Evolutionary conservation across 176 grass and related monocot species (phyloP), one percentile per base, ranked within the genome.

Genomic region (Carex parvula): DNA sequence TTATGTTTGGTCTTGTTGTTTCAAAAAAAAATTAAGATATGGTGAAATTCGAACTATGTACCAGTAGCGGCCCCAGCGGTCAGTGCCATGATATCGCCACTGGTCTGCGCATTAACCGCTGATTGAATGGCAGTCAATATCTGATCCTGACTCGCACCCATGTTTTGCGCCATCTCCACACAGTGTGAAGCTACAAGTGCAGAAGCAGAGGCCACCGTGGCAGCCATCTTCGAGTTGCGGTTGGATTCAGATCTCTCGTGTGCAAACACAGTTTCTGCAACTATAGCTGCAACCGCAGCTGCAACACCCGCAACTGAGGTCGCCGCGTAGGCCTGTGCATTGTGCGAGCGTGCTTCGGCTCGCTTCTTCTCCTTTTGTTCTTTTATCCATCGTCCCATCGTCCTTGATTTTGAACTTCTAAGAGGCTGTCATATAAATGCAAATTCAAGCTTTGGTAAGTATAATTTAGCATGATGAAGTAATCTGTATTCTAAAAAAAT

Each of bases 311-410:
- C 95, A 62, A 97, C 95, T 12, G 90, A 97, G 55, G 90, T 97
- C 1, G 95, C 92, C 1, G 95, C 95, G 53, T 98, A 98, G 8
- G 85, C 90, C 85, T 98, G 90, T 35, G 95, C 95, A 60, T 93
- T 94, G 46, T 92, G 89, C 0, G 95, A 92, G 46, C 95, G 83
- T 6, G 92, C 90, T 86, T 98, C 95, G 4, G 89, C 89, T 80
- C 92, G 87, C 80, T 92, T 92, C 87, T 92, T 92, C 89, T 98
- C 95, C 92, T 90, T 90, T 83, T 94, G 95, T 86, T 98, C 92
- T 86, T 98, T 94, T 74, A 98, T 88, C 95, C 95, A 98, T 69
- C 79, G 58, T 17, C 89, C 92, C 87, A 98, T 92, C 59, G 92
- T 91, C 81, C 86, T 94, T 50, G 85, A 89, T 3, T 84, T 84